These are phyloP conservation scores for Blastocystis sp. DNA, from an alignment of 352 stramenopile genomes.

Conservation along the genomic window DNA sequence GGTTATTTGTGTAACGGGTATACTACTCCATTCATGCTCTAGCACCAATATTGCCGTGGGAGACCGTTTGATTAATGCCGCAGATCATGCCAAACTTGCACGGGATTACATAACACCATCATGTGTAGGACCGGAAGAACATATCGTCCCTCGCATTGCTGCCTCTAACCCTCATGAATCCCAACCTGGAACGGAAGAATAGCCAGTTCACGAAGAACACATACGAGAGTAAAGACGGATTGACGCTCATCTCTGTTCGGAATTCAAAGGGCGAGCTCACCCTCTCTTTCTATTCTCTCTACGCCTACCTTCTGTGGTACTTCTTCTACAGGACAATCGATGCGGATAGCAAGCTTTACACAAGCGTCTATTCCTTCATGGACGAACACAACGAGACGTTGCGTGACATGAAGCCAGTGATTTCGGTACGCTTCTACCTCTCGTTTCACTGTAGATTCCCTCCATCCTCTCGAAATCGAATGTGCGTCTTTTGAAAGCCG, in stretches of 20 bases:
- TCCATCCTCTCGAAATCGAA: background rate
- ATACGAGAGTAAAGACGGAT: background rate
- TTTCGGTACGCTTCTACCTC: background rate
- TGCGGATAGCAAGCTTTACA: constrained; percentile 8
- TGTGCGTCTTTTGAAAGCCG: background rate
- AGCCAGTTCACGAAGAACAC: background rate
- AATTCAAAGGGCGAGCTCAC: background rate
- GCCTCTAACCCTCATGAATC: background rate
- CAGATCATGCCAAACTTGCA: background rate
- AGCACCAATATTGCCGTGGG: background rate
- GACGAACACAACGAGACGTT: background rate
- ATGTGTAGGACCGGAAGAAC: background rate
- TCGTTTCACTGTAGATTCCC: constrained; percentile 17
- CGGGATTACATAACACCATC: background rate
- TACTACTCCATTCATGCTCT: background rate
- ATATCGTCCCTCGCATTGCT: background rate
- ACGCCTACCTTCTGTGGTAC: constrained; percentile 27
- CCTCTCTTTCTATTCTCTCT: constrained; percentile 1
- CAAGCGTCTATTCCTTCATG: background rate
- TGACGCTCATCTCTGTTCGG: background rate
- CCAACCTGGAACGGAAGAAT: background rate
- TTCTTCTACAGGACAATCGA: constrained; percentile 15
- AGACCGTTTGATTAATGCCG: background rate
- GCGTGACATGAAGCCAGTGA: background rate
- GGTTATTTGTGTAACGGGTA: background rate